Base-by-base conservation (phyloP, 73 alveolate species). In the Stentor coeruleus region DNA sequence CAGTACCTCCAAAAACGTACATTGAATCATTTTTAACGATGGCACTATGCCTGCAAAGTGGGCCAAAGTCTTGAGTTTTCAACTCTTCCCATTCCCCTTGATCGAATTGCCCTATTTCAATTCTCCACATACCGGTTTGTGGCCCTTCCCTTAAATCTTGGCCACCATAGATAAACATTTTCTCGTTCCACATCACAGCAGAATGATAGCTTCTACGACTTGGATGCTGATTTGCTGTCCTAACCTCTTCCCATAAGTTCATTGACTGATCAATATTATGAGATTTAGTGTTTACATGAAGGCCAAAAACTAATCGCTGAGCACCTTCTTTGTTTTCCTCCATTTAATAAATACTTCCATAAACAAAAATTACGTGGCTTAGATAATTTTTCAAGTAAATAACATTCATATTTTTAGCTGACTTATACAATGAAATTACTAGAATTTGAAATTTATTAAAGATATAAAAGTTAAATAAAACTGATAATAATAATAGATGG, bases 61-160 rank as follows among this genome's bases (percentile, higher is more conserved):
- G 85, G 1, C 92, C 92, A 3, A 72, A 76, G 3, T n/a, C 81
- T 38, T 77, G 2, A 3, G 57, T 35, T 15, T 84, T 75, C n/a
- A 14, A 6, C 26, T 49, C 83, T 39, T 76, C 82, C 55, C 74
- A 49, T 35, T 76, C 81, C 3, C 58, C 58, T 35, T 79, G 85
- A 38, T 20, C 39, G 49, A 84, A 30, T n/a, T 77, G 15, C 3
- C 33, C 14, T 14, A 84, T 40, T 31, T 84, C 86, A 11, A 84
- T 20, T 60, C 75, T 39, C 90, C 90, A 84, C 36, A 84, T 38
- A 1, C 82, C 60, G 28, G 83, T 38, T 82, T 83, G 74, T 3
- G 93, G 74, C 15, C 93, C 93, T 74, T 87, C 93, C 58, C 90
- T 74, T 3, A 87, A 75, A 60, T 87, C 93, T 39, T 89, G 95